Base-by-base conservation (phyloP, 139 green algal genomes). In the Mychonastes homosphaera region DNA sequence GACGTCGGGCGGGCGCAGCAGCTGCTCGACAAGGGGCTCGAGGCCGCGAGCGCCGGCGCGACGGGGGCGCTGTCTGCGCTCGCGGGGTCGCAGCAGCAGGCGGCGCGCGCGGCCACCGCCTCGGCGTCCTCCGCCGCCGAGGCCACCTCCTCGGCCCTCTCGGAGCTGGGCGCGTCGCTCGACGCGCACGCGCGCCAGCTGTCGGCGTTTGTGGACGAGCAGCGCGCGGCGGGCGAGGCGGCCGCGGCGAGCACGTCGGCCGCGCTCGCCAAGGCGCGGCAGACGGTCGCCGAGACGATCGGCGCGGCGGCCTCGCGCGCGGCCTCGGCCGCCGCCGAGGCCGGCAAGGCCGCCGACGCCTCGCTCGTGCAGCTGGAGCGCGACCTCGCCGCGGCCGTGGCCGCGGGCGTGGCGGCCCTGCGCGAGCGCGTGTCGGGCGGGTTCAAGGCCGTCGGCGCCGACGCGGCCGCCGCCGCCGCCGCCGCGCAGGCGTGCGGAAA, bases 171-270 rank as follows among this genome's bases (percentile, higher is more conserved):
- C 2, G 26, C 26, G 23, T 71, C 58, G 6, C 44, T 73, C 24
- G 35, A 72, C 40, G 47, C 65, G 38, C 56, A 74, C 24, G 38
- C 56, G 4, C 48, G 43, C 7, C 57, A 72, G 44, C 23, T 84
- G 24, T 44, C 62, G 45, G 29, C 30, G 2, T 78, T 80, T 58
- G 46, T 66, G 0, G 27, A 71, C 3, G 26, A 74, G 57, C 60
- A 71, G 56, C 57, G 46, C 3, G 53, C 27, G 2, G 56, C 18
- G 1, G 21, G 47, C 13, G 52, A 27, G 3, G 38, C n/a, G 18
- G 44, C n/a, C n/a, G 49, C 52, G 36, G 28, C 26, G 15, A 15
- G 30, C 5, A 9, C 41, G 8, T 13, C 41, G 41, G 19, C 8
- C 41, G 41, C 6, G 41, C 8, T n/a, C n/a, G n/a, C n/a, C n/a